Evolutionary conservation across 78 protist genomes (phyloP).

Genomic region (Dictyostelium citrinum): DNA sequence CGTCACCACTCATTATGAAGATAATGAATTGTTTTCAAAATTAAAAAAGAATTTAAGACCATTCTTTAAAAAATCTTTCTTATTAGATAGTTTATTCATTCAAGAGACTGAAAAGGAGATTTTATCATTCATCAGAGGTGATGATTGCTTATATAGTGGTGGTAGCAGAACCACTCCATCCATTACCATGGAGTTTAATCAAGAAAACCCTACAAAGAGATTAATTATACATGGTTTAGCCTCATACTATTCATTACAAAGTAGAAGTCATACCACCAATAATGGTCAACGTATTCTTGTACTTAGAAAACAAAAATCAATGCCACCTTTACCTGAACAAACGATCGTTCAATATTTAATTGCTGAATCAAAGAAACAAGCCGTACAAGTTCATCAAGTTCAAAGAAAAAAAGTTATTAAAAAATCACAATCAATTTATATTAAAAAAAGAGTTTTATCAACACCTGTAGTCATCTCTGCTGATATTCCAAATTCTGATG

Average conservation of each 20-base stretch:
- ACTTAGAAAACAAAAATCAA: conserved; percentile 22
- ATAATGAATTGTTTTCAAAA: conserved; percentile 7
- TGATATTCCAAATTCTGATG: neutral
- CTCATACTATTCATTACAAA: conserved; percentile 28
- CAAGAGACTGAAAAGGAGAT: neutral
- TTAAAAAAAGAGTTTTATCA: conserved; percentile 3
- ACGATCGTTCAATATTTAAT: conserved; percentile 12
- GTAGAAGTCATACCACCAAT: conserved; percentile 21
- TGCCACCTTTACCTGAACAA: conserved; percentile 32
- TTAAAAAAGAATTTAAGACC: conserved; percentile 35
- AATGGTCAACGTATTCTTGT: conserved; percentile 26
- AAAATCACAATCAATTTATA: neutral
- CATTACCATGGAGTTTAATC: neutral
- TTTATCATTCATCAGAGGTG: neutral
- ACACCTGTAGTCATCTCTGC: neutral
- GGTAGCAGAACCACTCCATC: neutral
- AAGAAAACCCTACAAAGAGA: neutral
- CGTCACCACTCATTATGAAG: neutral
- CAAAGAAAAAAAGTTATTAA: conserved; percentile 8
- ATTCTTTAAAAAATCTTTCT: conserved; percentile 51
- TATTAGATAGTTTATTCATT: neutral
- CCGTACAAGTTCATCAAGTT: neutral
- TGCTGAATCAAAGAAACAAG: neutral
- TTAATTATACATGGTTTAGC: conserved; percentile 54
- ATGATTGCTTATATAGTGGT: neutral